Percentiles rank a stretch among this genome's conserved stretches.
phyloP scores from a whole-genome alignment of 202 grass and related monocot species.

The Thinopyrum obtusiflorum region DNA sequence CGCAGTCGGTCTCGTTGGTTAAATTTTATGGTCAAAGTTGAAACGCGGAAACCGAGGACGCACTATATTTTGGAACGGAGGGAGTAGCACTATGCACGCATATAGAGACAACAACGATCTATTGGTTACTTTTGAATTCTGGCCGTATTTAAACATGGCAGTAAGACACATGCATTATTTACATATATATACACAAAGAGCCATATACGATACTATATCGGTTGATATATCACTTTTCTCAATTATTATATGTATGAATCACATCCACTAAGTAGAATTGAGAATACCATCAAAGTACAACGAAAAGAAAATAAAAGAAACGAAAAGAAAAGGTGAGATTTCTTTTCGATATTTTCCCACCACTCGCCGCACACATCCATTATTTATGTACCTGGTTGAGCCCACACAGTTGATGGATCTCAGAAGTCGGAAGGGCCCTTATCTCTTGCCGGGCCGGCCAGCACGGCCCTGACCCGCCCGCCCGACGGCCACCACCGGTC shows the following conservation, averaged over 20 bases:
- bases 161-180: not conserved
- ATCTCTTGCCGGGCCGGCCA: slow-evolving; percentile 18
- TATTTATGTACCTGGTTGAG: slow-evolving; percentile 50
- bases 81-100: not conserved
- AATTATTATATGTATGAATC: slow-evolving; percentile 9
- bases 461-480: slow-evolving; percentile 6
- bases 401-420: slow-evolving; percentile 10
- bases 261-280: not conserved
- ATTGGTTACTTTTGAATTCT: not conserved
- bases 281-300: slow-evolving; percentile 18
- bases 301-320: not conserved
- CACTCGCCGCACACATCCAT: slow-evolving; percentile 1
- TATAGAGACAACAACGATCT: not conserved
- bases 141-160: not conserved
- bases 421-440: not conserved
- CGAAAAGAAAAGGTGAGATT: not conserved
- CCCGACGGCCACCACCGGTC: slow-evolving; percentile 33
- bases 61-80: too few species aligned
- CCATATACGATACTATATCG: not conserved
- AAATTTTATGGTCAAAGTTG: too few species aligned
- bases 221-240: not conserved
- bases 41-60: too few species aligned
- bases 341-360: slow-evolving; percentile 32
- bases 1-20: too few species aligned
- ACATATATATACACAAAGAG: not conserved